Base-by-base conservation (phyloP, 495 filamentous ascomycete genomes). In the Xylaria curta region DNA sequence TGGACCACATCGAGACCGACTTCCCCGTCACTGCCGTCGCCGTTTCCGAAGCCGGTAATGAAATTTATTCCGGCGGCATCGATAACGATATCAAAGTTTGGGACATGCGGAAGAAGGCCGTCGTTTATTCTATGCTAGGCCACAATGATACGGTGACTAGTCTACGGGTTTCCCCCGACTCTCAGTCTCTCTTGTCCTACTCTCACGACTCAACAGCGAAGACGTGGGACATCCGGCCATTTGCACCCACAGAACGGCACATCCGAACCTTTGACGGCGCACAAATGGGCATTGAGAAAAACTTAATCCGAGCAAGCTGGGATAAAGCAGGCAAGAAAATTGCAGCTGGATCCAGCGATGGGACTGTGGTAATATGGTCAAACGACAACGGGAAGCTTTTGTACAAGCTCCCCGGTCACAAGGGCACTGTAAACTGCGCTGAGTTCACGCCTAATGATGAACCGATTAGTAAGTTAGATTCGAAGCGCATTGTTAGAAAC, bases 51-150 rank as follows among this genome's bases (percentile, higher is more conserved):
- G 93, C 94, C 21, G 96, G 95, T 19, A 97, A 96, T 78, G 97
- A 99, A 82, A 87, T 99, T 8, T 99, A 94, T 79, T 94, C 92
- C 21, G 96, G 96, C 46, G 92, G 94, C 12, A 98, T 99, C 68
- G 96, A 98, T 79, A 97, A 98, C 74, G 94, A 97, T 69, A 97
- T 99, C 78, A 94, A 97, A 78, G 93, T 96, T 8, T 99, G 95
- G 94, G 97, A 99, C 82, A 81, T 98, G 70, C 90, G 97, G 73
- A 98, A 97, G 83, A 93, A 95, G 78, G 89, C 89, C 0, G 88
- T 97, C 1, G 89, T 92, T 10, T 97, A 97, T 78, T 90, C 92
- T 3, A 91, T 99, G 88, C 75, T 92, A 10, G 96, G 97, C 2
- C 96, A 99, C 78, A 91, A 87, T 40, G 96, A 99, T 76, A 98